Evolutionary conservation across 2,329 filamentous ascomycete genomes (phyloP).

Genomic region (Penicillium sp.): DNA sequence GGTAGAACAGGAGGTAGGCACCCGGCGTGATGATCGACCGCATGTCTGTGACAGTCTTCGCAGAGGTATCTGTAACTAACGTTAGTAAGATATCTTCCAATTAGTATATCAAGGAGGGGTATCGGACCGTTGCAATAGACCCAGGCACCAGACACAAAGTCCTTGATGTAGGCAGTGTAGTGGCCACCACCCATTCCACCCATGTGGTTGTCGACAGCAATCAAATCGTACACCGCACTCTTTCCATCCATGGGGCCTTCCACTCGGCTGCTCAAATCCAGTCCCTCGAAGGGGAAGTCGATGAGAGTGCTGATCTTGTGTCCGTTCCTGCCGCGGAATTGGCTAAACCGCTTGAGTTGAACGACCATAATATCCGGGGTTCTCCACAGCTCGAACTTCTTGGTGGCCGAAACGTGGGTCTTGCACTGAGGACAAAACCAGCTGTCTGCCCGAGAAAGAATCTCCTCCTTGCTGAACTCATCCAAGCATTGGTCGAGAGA

Average conservation of each 20-base stretch:
- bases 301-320: slow-evolving; percentile 83
- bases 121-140: slow-evolving; percentile 91
- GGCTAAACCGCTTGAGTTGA: slow-evolving; percentile 91
- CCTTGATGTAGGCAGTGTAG: slow-evolving; percentile 92
- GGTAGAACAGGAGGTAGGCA: slow-evolving; percentile 95
- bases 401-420: slow-evolving; percentile 85
- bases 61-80: slow-evolving; percentile 61
- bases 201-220: slow-evolving; percentile 94
- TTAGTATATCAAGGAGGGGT: slow-evolving; percentile 12
- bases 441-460: slow-evolving; percentile 90
- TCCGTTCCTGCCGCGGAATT: slow-evolving; percentile 70
- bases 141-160: slow-evolving; percentile 86
- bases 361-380: slow-evolving; percentile 92
- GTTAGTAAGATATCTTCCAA: slow-evolving; percentile 42
- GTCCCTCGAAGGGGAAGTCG: slow-evolving; percentile 83
- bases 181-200: slow-evolving; percentile 92
- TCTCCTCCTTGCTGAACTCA: slow-evolving; percentile 91
- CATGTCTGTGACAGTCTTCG: slow-evolving; percentile 64
- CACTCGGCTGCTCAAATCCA: slow-evolving; percentile 79
- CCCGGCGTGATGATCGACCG: slow-evolving; percentile 67
- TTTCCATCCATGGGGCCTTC: slow-evolving; percentile 79
- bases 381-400: slow-evolving; percentile 97
- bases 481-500: slow-evolving; percentile 86
- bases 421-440: slow-evolving; percentile 99
- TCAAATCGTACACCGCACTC: slow-evolving; percentile 83